Evolutionary conservation across 2,329 filamentous ascomycete genomes (phyloP), one percentile per base, ranked within the genome.

Genomic region (Colletotrichum lini): DNA sequence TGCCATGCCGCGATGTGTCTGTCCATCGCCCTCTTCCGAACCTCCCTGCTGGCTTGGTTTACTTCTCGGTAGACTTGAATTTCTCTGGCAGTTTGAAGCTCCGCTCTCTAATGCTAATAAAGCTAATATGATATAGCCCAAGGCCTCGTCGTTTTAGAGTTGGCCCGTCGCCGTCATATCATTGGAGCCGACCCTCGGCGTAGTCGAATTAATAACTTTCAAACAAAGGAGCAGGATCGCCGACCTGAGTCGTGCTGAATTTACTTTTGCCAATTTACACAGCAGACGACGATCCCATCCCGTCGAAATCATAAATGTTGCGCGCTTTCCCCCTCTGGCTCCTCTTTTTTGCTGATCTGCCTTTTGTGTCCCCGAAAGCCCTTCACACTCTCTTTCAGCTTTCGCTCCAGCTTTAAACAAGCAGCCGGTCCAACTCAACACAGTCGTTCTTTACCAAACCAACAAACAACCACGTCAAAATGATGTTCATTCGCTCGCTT

Each of bases 401-500:
- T 44, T 9, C 38, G 30, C 44, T 40, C 30, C 30, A 12, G 52
- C 30, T 21, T 15, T 18, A 38, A 2, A 13, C 18, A 54, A 54
- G 16, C 9, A 21, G 10, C 18, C 26, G 16, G 45, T 23, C 49
- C 57, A 49, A 45, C 23, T 53, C 58, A 42, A 23, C 15, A 53
- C 44, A 68, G 58, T 59, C 65, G 52, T 18, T 68, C 58, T 57
- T 54, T 54, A 21, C 44, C 45, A 64, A 52, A 35, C 9, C 10
- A 7, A 35, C 45, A 54, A 49, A 56, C 12, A 38, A 6, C 2
- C 52, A 59, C 16, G n/a, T 54, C 61, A 71, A 42, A 9, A 71
- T 71, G 69, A 23, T 63, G 26, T 64, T 47, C 40, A 30, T 59
- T 35, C 65, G 40, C 58, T 44, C 69, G 5, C 35, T 64, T n/a